Evolutionary conservation across 768 basidiomycete species (phyloP).

Genomic region (Exidia glandulosa): DNA sequence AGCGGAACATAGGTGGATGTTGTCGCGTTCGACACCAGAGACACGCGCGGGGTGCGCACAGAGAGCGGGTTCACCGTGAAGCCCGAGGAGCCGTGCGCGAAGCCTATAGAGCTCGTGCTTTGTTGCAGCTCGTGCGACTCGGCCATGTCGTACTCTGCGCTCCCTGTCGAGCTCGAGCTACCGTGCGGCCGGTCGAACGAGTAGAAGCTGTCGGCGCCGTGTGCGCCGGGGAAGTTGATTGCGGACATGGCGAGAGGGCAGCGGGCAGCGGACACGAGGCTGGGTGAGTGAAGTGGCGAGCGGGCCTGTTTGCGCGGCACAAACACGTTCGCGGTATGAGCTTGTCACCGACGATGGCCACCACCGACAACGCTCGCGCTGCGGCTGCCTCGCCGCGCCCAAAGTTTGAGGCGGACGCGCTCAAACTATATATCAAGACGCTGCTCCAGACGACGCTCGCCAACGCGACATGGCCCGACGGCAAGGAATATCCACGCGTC

Average conservation of each 20-base stretch:
- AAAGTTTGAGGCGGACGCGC: constrained; percentile 58
- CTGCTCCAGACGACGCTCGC: constrained; percentile 62
- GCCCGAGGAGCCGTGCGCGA: not conserved
- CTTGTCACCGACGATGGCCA: not conserved
- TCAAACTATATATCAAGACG: constrained; percentile 75
- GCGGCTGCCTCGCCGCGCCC: constrained; percentile 44
- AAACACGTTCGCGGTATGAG: not conserved
- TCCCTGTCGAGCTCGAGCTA: not conserved
- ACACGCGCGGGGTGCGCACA: not conserved
- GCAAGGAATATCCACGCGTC: constrained; percentile 57
- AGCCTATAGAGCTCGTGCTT: not conserved
- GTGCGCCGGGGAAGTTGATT: not conserved
- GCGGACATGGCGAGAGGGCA: not conserved
- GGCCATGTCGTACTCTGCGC: not conserved
- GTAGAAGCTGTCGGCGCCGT: not conserved
- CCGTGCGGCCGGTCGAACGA: not conserved
- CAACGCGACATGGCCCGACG: constrained; percentile 51
- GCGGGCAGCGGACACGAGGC: too few relatives aligned
- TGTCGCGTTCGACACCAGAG: not conserved
- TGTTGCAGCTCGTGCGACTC: not conserved
- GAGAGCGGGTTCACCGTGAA: not conserved
- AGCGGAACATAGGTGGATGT: not conserved
- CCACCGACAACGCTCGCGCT: constrained; percentile 41
- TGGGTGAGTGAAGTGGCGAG: not conserved
- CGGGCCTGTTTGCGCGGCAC: not conserved